Base-by-base conservation (phyloP, 129 eudicot species). In the Saussurea involucrata region DNA sequence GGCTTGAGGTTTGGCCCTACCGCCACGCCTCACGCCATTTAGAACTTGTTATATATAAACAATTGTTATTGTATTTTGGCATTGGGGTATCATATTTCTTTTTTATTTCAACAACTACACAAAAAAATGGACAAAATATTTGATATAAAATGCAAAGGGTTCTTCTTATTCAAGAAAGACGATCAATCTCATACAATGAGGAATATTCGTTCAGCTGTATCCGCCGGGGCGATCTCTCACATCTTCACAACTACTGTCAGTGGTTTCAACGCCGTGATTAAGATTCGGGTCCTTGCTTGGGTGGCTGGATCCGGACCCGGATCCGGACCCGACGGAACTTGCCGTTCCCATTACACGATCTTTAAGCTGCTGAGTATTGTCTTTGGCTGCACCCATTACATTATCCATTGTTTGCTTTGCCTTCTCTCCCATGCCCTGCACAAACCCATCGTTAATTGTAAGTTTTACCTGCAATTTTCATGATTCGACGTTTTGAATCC, bases 171-270 rank as follows among this genome's bases (percentile, higher is more conserved):
- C 22, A 53, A 18, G 6, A 53, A 49, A 53, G 22, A 17, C 8
- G 17, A 49, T 46, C 58, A 46, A 4, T 49, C 18, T 20, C 57
- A 44, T 44, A 5, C n/a, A 44, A 44, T 4, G 57, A 13, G 18
- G 21, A 15, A 7, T 46, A 29, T 12, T 24, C 20, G 3, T 55
- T 69, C 58, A 80, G 74, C 64, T 76, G 36, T 82, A 82, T 71
- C 85, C 85, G 13, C 85, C 81, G 7, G 85, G 85, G 20, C 85
- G 85, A 65, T 55, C 73, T 74, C 85, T 69, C 60, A 82, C 77
- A 65, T 82, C 85, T 64, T 82, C 85, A 76, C 76, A 75, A 63
- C 81, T 76, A 71, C 70, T 82, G 1, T 82, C 81, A 0, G 85
- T 82, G 15, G 25, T 8, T 72, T 82, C 77, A 58, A 69, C 68